These are phyloP conservation scores for Corymbia citriodora DNA, from an alignment of 441 rosid species.

Conservation along the genomic window DNA sequence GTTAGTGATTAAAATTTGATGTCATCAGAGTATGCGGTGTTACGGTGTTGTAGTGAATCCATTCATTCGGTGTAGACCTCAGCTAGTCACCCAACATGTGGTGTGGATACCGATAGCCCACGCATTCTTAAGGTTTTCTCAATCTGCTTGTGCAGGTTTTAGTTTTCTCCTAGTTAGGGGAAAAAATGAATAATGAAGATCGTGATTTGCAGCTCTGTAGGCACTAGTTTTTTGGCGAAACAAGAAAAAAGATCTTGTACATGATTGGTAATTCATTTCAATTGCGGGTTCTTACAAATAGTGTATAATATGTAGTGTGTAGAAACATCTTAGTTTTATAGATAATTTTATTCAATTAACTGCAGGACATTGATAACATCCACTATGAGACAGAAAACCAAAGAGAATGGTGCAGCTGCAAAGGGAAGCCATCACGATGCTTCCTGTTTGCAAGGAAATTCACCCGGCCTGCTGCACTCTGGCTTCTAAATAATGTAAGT, in stretches of 20 bases:
- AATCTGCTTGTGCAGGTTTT: neutral
- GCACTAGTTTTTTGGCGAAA: neutral
- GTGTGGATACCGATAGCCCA: neutral
- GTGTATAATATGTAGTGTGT: neutral
- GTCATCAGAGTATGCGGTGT: neutral
- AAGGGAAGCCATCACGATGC: conserved; percentile 74
- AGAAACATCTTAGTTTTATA: neutral
- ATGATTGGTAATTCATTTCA: neutral
- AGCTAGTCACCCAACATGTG: neutral
- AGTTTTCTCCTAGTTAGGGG: neutral
- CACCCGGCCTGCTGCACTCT: conserved; percentile 86
- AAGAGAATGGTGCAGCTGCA: conserved; percentile 92
- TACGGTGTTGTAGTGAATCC: neutral
- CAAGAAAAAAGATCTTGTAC: neutral
- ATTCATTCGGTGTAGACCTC: neutral
- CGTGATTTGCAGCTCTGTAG: neutral
- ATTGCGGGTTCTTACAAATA: too few relatives aligned
- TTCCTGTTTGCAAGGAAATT: conserved; percentile 97
- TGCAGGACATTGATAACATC: conserved; percentile 74
- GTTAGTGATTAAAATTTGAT: neutral
- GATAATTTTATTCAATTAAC: neutral
- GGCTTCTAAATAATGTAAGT: conserved; percentile 65
- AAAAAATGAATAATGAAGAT: neutral
- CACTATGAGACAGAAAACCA: conserved; percentile 80
- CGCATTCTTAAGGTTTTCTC: neutral